phyloP scores from a whole-genome alignment of 2,329 filamentous ascomycete genomes.

The Penicillium sp. region DNA sequence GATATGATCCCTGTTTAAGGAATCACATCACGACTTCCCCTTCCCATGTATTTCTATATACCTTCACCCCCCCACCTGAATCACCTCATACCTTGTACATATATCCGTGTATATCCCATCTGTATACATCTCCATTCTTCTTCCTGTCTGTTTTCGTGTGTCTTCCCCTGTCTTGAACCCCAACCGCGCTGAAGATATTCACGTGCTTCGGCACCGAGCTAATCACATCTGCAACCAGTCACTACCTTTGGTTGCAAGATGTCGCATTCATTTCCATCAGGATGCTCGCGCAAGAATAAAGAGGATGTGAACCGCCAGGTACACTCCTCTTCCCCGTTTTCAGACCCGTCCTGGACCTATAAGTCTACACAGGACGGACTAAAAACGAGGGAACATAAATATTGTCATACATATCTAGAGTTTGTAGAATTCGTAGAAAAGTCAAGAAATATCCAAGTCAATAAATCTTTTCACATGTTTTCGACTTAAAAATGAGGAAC shows the following conservation, averaged over 20 bases:
- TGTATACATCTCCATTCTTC: slow-evolving; percentile 21
- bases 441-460: neutral
- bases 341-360: slow-evolving; percentile 52
- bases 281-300: slow-evolving; percentile 51
- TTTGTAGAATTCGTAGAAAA: neutral
- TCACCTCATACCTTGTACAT: slow-evolving; percentile 25
- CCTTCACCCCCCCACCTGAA: slow-evolving; percentile 2
- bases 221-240: slow-evolving; percentile 49
- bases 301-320: slow-evolving; percentile 34
- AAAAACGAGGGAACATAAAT: slow-evolving; percentile 55
- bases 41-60: slow-evolving; percentile 22
- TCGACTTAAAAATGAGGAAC: neutral
- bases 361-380: slow-evolving; percentile 56
- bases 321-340: slow-evolving; percentile 48
- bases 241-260: slow-evolving; percentile 51
- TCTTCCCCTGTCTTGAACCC: neutral
- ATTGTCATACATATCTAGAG: neutral
- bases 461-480: neutral
- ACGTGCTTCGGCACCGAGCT: slow-evolving; percentile 54
- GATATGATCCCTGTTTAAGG: neutral
- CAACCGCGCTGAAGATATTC: slow-evolving; percentile 28
- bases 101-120: slow-evolving; percentile 24
- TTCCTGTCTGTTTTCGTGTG: slow-evolving; percentile 2
- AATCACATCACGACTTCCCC: slow-evolving; percentile 8
- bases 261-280: slow-evolving; percentile 40